Base-by-base conservation (phyloP, 2,329 filamentous ascomycete species). In the Exophiala sideris region DNA sequence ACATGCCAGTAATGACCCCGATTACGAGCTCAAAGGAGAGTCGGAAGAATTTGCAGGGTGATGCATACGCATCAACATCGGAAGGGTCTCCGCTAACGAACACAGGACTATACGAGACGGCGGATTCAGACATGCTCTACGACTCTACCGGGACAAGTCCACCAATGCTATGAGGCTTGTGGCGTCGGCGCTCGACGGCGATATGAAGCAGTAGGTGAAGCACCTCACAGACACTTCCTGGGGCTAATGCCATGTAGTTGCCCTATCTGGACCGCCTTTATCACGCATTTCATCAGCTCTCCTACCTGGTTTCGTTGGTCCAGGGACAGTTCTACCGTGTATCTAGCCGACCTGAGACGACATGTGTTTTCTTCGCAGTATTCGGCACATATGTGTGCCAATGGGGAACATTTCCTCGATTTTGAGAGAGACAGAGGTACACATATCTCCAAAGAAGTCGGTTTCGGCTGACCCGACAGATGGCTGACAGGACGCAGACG, bases 181-280 rank as follows among this genome's bases (percentile, higher is more conserved):
- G 63, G 79, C 79, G n/a, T 78, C 79, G 0, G 70, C 82, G 33
- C 72, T 76, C 24, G 70, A 75, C 21, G 81, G 82, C 1, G 73
- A 75, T 1, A 73, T 78, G 67, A 75, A 77, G 59, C 71, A 74
- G 74, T 76, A 68, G 59, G 64, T 54, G 12, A 12, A 1, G 12
- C 32, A 4, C 36, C 16, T 18, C 6, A n/a, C 16, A 18, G 16
- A 18, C 16, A 18, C 16, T 18, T 18, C 16, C 16, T 18, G 16
- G 16, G 16, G 16, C 16, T 39, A 41, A 46, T 52, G 34, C 45
- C 44, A 44, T 5, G 60, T n/a, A 76, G 75, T 16, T 77, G 79
- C 2, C 82, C 82, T 0, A 78, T 85, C 51, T 85, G 82, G 82
- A 85, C 81, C 2, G 78, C 79, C 0, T 82, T 82, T 56, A 71